Base-by-base conservation (phyloP, 495 filamentous ascomycete genomes). In the Penicillium longicatenatum region DNA sequence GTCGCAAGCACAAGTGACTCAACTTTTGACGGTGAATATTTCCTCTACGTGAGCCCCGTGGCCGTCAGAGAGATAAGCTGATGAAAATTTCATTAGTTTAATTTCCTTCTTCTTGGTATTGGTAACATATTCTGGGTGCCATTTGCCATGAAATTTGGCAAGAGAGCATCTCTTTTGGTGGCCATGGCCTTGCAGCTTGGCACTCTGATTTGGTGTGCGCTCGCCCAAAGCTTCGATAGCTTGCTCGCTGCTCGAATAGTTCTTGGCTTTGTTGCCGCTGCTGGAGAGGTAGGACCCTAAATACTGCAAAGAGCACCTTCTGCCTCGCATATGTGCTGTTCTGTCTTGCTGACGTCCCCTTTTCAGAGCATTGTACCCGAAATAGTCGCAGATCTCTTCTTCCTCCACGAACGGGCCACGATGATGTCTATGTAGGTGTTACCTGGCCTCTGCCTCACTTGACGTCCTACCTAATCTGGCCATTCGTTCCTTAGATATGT, bases 91-190 rank as follows among this genome's bases (percentile, higher is more conserved):
- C 11, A 12, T 33, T 26, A 55, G 52, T 55, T 46, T 8, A 55
- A 55, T 9, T 55, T 55, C 17, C 52, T 55, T 20, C 33, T 55
- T 37, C 52, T 55, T 20, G 16, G 52, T 12, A 47, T 55, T 37
- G 52, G 52, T n/a, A 55, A 55, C 12, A 35, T 55, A 14, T 55
- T 55, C 42, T 55, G 52, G 52, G 52, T 55, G 0, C 52, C 52
- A 19, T 4, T 55, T 16, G 52, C 52, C 14, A 33, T 55, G 52
- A 55, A 55, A n/a, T 55, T 46, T 33, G 52, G 52, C 52, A 55
- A 55, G 26, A 24, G 52, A 4, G 11, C 26, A 19, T 45, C 52
- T 4, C 26, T 55, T 22, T 19, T 55, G 9, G 3, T n/a, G 9
- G 26, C 52, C 8, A 55, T 55, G 52, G 20, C 42, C 16, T 45